Base-by-base conservation (phyloP, 768 basidiomycete genomes). In the Pisolithus orientalis region DNA sequence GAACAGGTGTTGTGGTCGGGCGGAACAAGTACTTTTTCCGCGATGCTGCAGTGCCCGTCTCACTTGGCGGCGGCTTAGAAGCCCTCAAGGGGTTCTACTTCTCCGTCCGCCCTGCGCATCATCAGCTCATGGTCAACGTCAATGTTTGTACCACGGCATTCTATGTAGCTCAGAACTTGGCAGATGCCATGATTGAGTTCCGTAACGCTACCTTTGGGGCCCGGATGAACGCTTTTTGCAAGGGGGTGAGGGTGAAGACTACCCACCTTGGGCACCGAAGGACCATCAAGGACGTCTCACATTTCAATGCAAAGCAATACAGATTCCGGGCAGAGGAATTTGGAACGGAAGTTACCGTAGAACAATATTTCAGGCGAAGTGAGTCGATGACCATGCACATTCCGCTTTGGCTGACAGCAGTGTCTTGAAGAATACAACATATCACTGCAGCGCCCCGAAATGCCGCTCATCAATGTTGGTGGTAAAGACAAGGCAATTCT, bases 191-290 rank as follows among this genome's bases (percentile, higher is more conserved):
- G 69, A 48, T 69, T 13, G 62, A 63, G 9, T 79, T 80, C 59
- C 56, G 62, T 25, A 58, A 72, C 1, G 73, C 76, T 4, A 82
- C 78, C 53, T 84, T 80, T 55, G 81, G 82, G 11, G 87, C 80
- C 3, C 77, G 82, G 25, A 62, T 75, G 32, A 72, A 72, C n/a
- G 79, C 68, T 0, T 91, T 89, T 57, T 83, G 79, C 39, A 80
- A 75, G 53, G 78, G 85, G 7, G 75, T 90, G 2, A 73, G 90
- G 38, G 70, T 92, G 44, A 75, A 73, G 62, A 80, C 87, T 1
- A 75, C 65, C 2, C 88, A 91, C 66, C 73, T 92, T 13, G 80
- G 82, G n/a, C 85, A 89, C 60, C 80, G 72, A 62, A 91, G 89
- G 69, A 82, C 83, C 0, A 75, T 92, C 53, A 85, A 84, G 64